Evolutionary conservation across 1,284 basidiomycete genomes (phyloP), one percentile per base, ranked within the genome.

Genomic region (Heterobasidion parviporum): DNA sequence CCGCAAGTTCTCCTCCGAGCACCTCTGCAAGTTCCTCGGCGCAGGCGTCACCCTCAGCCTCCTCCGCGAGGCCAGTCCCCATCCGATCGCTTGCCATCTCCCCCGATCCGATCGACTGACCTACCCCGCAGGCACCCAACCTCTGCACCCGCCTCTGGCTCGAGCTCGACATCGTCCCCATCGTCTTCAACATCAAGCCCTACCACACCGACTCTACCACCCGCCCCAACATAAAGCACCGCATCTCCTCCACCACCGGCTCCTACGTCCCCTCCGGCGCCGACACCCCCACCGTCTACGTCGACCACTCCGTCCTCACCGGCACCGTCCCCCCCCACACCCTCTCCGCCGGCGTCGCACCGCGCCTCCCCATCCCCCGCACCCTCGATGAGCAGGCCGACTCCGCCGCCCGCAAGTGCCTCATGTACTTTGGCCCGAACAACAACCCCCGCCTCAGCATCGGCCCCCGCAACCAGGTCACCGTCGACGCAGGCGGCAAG

Each of bases 381-480:
- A 89, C 85, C 8, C 71, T 89, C 12, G 88, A 91, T 61, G 88
- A 91, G 66, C 88, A 90, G 69, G 86, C 88, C 41, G 89, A 91
- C 64, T 89, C 87, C 18, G 88, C 88, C 6, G 88, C 86, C 41
- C 85, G 89, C 64, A 91, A 91, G 67, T 83, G 81, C 64, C 71
- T 91, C 66, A 85, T 89, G 85, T 83, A 87, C 70, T 90, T 82
- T 63, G 88, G 87, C 20, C 88, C 88, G 15, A 78, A 77, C 62
- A 89, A 90, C 71, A 89, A 87, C 68, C 89, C 89, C 15, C 85
- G 88, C 63, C 74, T 91, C 43, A 81, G 74, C 63, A 91, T 91
- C 64, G 89, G 85, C 3, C 77, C 87, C 52, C 83, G 86, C 61
- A 91, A 90, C 68, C 85, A 90, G 65, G 88, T 91, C 61, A 79